A percentile compares a stretch with the other conserved stretches of the same genome.
phyloP scores from a whole-genome alignment of 257 asterid genomes.

The Solanum microdontum region DNA sequence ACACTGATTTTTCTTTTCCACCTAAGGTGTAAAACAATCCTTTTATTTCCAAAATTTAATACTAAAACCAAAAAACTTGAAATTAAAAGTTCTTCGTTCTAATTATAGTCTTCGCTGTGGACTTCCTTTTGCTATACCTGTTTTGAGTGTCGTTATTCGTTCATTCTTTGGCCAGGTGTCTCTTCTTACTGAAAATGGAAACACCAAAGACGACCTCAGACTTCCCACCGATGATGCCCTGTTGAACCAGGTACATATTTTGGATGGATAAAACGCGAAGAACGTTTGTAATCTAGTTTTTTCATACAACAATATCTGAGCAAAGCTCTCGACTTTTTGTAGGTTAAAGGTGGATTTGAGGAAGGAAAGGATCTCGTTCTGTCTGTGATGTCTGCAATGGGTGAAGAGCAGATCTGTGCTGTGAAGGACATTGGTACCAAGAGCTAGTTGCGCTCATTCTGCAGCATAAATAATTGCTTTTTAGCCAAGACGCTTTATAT shows the following conservation, averaged over 20 bases:
- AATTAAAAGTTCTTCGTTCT: not conserved
- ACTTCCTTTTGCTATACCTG: too few relatives aligned
- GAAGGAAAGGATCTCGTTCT: conserved; percentile 13
- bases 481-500: not conserved
- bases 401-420: conserved; percentile 10
- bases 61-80: not conserved
- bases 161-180: conserved; percentile 1
- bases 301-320: not conserved
- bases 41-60: not conserved
- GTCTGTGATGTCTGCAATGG: conserved; percentile 14
- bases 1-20: not conserved
- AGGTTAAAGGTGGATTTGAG: conserved; percentile 12
- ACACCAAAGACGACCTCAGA: conserved; percentile 12
- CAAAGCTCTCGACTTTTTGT: not conserved
- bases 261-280: not conserved
- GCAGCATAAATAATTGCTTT: not conserved
- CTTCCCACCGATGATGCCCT: conserved; percentile 10
- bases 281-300: not conserved
- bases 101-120: not conserved
- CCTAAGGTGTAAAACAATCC: not conserved
- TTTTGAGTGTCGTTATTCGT: not conserved
- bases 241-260: not conserved
- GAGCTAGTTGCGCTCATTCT: not conserved
- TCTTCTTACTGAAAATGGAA: conserved; percentile 11
- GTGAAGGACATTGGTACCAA: conserved; percentile 14